These are phyloP conservation scores for Tothia fuscella DNA, from an alignment of 2,329 filamentous ascomycete genomes.

Conservation along the genomic window DNA sequence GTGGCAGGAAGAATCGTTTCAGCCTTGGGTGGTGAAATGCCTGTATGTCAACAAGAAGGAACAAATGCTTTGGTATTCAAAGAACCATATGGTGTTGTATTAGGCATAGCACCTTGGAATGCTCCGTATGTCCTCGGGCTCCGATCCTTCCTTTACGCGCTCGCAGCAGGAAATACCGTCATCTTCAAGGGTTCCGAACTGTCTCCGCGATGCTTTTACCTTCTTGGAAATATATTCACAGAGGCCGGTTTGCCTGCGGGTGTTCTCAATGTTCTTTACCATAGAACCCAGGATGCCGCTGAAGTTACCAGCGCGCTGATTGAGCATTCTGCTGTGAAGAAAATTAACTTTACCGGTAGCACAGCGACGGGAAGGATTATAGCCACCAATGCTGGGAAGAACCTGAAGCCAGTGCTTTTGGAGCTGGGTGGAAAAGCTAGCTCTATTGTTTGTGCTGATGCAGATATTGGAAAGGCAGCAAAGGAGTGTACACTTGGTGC, in stretches of 20 bases:
- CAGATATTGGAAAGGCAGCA: conserved; percentile 30
- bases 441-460: conserved; percentile 32
- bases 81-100: conserved; percentile 31
- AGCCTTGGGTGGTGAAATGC: conserved; percentile 34
- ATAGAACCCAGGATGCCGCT: conserved; percentile 48
- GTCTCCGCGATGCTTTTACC: conserved; percentile 27
- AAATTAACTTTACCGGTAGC: conserved; percentile 31
- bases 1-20: conserved; percentile 38
- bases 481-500: conserved; percentile 26
- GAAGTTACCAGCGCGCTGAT: conserved; percentile 28
- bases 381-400: conserved; percentile 27
- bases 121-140: conserved; percentile 35
- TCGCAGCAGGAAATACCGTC: conserved; percentile 24
- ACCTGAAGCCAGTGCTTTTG: conserved; percentile 31
- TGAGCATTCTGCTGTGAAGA: conserved; percentile 27
- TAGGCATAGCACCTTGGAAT: conserved; percentile 35
- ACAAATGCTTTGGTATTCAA: conserved; percentile 50
- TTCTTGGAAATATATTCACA: conserved; percentile 25
- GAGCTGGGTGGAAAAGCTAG: conserved; percentile 36
- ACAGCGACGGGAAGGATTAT: conserved; percentile 28
- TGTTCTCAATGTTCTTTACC: conserved; percentile 52
- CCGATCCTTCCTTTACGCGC: conserved; percentile 25
- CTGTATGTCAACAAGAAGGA: conserved; percentile 35
- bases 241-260: conserved; percentile 30
- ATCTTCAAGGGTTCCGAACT: conserved; percentile 29